Conservation (phyloP, 805 yeast species). For the Ogataea nakhonphanomensis region DNA sequence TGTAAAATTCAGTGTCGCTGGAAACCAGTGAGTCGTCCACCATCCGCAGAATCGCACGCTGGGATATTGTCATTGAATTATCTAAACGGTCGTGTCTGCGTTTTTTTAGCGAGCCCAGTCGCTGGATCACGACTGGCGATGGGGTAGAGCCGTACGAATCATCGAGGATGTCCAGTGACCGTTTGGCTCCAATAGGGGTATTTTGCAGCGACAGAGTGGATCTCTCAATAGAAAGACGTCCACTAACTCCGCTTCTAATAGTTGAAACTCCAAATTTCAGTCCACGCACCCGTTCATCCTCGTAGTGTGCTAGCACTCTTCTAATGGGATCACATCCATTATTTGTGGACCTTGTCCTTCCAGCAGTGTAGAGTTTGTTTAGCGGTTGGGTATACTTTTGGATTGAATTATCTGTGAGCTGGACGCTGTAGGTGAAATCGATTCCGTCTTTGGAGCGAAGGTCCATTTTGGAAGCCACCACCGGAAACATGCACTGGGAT, state of each 20-base stretch:
- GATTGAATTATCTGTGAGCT: constrained; percentile 5
- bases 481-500: constrained; percentile 19
- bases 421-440: constrained; percentile 14
- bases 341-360: not conserved
- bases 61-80: constrained; percentile 36
- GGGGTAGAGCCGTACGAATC: constrained; percentile 14
- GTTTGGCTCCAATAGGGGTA: constrained; percentile 17
- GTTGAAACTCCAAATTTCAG: constrained; percentile 11
- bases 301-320: constrained; percentile 7
- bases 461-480: constrained; percentile 3
- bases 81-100: constrained; percentile 32
- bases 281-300: constrained; percentile 4
- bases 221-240: constrained; percentile 1
- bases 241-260: constrained; percentile 9
- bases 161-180: constrained; percentile 16
- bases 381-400: constrained; percentile 16
- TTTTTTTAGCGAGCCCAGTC: constrained; percentile 16
- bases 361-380: constrained; percentile 5
- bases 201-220: constrained; percentile 4
- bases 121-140: constrained; percentile 15
- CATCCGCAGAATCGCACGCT: constrained; percentile 36
- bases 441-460: constrained; percentile 18
- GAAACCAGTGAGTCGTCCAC: constrained; percentile 38
- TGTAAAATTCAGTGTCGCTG: constrained; percentile 33
- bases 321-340: constrained; percentile 11